Conservation (phyloP, 805 yeast genomes). For the Candida maesae region DNA sequence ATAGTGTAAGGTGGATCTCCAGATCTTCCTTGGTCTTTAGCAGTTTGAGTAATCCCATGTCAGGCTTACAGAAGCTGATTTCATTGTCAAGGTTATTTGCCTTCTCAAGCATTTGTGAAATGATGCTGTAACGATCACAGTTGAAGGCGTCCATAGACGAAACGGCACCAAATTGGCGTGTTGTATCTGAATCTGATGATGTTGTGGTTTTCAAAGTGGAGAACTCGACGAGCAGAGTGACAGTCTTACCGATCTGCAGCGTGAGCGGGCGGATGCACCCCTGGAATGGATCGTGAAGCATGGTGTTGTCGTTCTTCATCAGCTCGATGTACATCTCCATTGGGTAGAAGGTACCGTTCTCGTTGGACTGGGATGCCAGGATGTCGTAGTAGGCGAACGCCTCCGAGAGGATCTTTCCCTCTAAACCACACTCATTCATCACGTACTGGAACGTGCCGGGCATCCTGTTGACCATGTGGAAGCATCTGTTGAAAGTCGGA, state of each 20-base stretch:
- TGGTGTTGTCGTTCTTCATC: slow-evolving; percentile 1
- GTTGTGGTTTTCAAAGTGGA: slow-evolving; percentile 8
- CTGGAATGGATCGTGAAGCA: slow-evolving; percentile 54
- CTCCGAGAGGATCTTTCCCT: slow-evolving; percentile 24
- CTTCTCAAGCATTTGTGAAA: slow-evolving; percentile 18
- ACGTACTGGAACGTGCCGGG: slow-evolving; percentile 20
- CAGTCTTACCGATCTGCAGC: slow-evolving; percentile 46
- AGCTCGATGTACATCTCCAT: slow-evolving; percentile 19
- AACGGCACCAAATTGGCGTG: background rate
- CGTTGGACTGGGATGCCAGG: slow-evolving; percentile 25
- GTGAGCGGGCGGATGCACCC: slow-evolving; percentile 68
- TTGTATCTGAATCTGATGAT: slow-evolving; percentile 21
- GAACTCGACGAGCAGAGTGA: slow-evolving; percentile 16
- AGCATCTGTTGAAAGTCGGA: slow-evolving; percentile 17
- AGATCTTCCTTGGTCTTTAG: slow-evolving; percentile 35
- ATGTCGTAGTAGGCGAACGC: slow-evolving; percentile 24
- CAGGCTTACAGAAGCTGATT: slow-evolving; percentile 46
- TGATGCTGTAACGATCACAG: slow-evolving; percentile 18
- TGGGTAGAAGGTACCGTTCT: slow-evolving; percentile 28
- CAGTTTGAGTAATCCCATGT: slow-evolving; percentile 33
- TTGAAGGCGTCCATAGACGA: slow-evolving; percentile 4
- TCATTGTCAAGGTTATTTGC: slow-evolving; percentile 37
- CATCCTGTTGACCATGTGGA: slow-evolving; percentile 19
- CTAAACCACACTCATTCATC: slow-evolving; percentile 10
- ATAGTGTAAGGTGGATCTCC: slow-evolving; percentile 54